Evolutionary conservation across 2,329 filamentous ascomycete genomes (phyloP).

Genomic region (Monosporascus sp.): DNA sequence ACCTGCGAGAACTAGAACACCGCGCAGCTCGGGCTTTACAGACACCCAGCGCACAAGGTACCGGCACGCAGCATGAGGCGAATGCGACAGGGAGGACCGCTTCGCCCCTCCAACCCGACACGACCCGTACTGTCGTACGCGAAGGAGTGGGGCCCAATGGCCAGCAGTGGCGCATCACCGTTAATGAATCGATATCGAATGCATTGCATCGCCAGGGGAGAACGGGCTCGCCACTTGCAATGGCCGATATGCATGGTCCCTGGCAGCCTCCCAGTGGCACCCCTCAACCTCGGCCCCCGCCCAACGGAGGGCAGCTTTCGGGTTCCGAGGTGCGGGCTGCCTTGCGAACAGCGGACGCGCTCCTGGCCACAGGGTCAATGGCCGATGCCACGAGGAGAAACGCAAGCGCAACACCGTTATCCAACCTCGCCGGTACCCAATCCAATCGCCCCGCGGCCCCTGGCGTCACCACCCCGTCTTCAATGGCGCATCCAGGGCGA

Average conservation of each 20-base stretch:
- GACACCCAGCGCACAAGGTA: conserved; percentile 20
- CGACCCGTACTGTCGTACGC: conserved; percentile 39
- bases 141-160: conserved; percentile 48
- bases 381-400: conserved; percentile 48
- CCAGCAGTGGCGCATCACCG: conserved; percentile 46
- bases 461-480: conserved; percentile 37
- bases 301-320: conserved; percentile 30
- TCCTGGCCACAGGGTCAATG: conserved; percentile 38
- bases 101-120: conserved; percentile 29
- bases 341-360: conserved; percentile 40
- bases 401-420: conserved; percentile 41
- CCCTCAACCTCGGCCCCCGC: conserved; percentile 18
- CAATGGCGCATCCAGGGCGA: conserved; percentile 34
- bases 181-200: conserved; percentile 37
- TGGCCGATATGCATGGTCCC: conserved; percentile 10
- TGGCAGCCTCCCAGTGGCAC: conserved; percentile 4
- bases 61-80: conserved; percentile 20
- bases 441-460: conserved; percentile 33
- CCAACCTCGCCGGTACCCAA: conserved; percentile 28
- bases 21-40: conserved; percentile 36
- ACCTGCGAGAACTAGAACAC: conserved; percentile 29
- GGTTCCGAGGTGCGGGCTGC: conserved; percentile 42
- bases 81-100: conserved; percentile 22
- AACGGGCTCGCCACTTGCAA: conserved; percentile 18
- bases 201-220: conserved; percentile 13